phyloP scores from a whole-genome alignment of 78 protist genomes.

The Pelomyxa schiedti region DNA sequence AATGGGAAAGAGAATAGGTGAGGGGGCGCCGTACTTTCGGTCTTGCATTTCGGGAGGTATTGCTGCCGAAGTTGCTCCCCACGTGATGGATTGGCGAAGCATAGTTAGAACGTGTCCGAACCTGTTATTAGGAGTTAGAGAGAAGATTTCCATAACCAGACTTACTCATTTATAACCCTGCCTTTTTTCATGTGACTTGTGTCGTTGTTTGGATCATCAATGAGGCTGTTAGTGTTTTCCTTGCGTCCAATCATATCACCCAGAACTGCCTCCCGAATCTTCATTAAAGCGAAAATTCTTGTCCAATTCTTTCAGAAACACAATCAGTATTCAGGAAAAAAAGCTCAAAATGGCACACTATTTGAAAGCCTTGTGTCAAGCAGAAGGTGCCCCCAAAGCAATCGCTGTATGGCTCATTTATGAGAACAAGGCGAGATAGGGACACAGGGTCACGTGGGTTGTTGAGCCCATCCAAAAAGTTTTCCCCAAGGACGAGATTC shows the following conservation, averaged over 20 bases:
- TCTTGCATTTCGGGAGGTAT: no score
- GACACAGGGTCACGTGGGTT: neutral
- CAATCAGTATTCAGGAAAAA: neutral
- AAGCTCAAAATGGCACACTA: neutral
- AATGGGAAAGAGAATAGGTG: no score
- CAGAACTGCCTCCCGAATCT: neutral
- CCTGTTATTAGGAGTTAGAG: neutral
- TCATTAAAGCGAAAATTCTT: neutral
- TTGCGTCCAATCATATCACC: neutral
- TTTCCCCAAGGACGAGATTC: neutral
- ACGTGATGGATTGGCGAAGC: neutral
- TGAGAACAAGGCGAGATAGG: neutral
- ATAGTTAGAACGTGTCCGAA: neutral
- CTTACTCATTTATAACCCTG: neutral
- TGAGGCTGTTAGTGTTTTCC: neutral
- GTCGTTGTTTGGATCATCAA: neutral
- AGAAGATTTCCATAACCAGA: neutral
- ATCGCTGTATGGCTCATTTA: neutral
- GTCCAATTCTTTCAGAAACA: neutral
- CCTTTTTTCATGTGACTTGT: neutral
- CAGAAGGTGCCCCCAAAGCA: neutral
- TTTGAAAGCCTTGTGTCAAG: neutral
- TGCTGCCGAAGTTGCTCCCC: neutral
- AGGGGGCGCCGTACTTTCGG: no score
- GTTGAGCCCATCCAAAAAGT: neutral